Base-by-base conservation (phyloP, 208 protist species). In the Crithidia expoeki region DNA sequence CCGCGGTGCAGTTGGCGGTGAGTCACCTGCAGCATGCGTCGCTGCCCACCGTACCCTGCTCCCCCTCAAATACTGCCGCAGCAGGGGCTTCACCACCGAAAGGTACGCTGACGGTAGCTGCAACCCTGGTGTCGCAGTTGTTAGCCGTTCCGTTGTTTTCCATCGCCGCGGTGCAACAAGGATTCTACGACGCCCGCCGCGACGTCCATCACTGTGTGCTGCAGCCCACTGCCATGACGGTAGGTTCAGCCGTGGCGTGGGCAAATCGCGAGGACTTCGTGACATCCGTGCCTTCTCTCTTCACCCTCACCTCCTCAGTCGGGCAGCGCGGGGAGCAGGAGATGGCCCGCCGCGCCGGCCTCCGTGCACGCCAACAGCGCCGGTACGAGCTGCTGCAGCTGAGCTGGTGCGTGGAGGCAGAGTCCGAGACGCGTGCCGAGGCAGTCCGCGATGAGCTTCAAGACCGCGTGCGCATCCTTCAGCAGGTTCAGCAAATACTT, bases 171-270 rank as follows among this genome's bases (percentile, higher is more conserved):
- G 76, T 89, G 32, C 74, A 73, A 68, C 50, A 76, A 19, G 90
- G 90, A 34, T 89, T 86, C 80, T 83, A 76, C 60, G 90, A 95
- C 59, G 74, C 85, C 65, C 85, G 90, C 11, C 90, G 76, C 62
- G 90, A 95, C 27, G 71, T 76, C 16, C 63, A 71, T 68, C 51
- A 81, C 19, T 84, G 81, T 40, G 66, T 90, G 16, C 47, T 90
- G 30, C 89, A 92, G 68, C 85, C 89, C 16, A 50, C 72, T 0
- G 81, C 81, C 27, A 68, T 94, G 51, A 92, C 90, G 64, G 80
- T 84, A 12, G 85, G 90, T 3, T 74, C 56, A 2, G 80, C 79
- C 68, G 80, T 88, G 47, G 33, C 66, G 28, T 68, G 79, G 17
- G 21, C 53, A 9, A 61, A 77, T 27, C 83, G 85, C 40, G 64